Evolutionary conservation across 257 asterid genomes (phyloP), one percentile per base, ranked within the genome.

Genomic region (Nicotiana tabacum): DNA sequence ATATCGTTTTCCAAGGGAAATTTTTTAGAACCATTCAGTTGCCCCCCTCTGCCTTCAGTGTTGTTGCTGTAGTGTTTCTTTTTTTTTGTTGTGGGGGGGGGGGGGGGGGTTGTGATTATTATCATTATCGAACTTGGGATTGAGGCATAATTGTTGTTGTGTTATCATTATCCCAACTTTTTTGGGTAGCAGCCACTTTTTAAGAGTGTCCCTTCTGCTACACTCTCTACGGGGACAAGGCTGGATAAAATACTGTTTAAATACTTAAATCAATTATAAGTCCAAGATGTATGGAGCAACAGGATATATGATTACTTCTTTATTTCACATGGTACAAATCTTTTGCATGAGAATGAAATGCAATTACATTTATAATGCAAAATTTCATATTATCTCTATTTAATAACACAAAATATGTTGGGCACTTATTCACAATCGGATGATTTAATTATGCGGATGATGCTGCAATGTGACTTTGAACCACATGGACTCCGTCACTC

Each of bases 401-500:
- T 51, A 56, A 56, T 61, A n/a, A 9, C 27, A 39, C 21, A 37
- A 3, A 13, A 16, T 13, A 18, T 18, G 15, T 18, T 69, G 16
- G 35, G 33, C 35, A 62, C 35, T 1, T 9, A 1, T 3, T 62
- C 17, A 33, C 29, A 8, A 35, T 67, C 5, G 5, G 58, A 3
- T 43, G 48, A 43, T 43, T 43, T 43, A 43, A 1, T 43, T 82
- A 86, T 2, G 27, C 77, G 3, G 69, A 62, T 17, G 86, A 79
- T 1, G 86, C 77, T 12, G 80, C 80, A 74, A 90, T 79, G 3
- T 88, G 87, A 66, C 92, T 89, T 18, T 82, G 77, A 0, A 90
- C 94, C 65, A 29, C 68, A 83, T 89, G 94, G 55, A 10, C 21
- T 35, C 91, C 91, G 60, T 87, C 88, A 46, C 83, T 84, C 88